These are phyloP conservation scores for Brasilioporus rufonigricans DNA, from an alignment of 768 basidiomycete genomes.

Conservation along the genomic window DNA sequence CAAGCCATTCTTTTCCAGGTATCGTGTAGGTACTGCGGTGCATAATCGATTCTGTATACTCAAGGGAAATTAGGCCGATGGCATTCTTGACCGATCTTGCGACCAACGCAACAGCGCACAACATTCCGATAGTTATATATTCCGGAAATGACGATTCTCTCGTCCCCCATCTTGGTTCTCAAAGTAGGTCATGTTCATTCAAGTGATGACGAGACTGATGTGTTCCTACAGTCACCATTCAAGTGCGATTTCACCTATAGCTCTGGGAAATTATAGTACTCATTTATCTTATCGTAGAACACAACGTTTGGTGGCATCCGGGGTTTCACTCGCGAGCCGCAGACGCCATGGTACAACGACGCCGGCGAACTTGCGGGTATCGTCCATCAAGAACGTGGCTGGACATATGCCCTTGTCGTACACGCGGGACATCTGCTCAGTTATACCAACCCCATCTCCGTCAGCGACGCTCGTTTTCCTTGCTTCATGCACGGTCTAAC, in stretches of 20 bases:
- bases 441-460: slow-evolving; percentile 38
- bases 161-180: slow-evolving; percentile 59
- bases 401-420: slow-evolving; percentile 40
- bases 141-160: slow-evolving; percentile 72
- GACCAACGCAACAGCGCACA: slow-evolving; percentile 53
- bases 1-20: slow-evolving; percentile 21
- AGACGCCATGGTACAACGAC: slow-evolving; percentile 67
- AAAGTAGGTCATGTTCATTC: slow-evolving; percentile 43
- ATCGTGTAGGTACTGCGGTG: slow-evolving; percentile 28
- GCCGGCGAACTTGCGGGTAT: slow-evolving; percentile 58
- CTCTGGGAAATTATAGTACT: neutral
- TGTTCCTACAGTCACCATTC: slow-evolving; percentile 48
- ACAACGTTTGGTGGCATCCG: slow-evolving; percentile 77
- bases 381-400: no score
- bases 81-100: slow-evolving; percentile 64
- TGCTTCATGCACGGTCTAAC: neutral
- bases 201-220: slow-evolving; percentile 1
- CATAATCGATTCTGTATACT: neutral
- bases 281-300: slow-evolving; percentile 42
- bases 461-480: slow-evolving; percentile 34
- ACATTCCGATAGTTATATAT: slow-evolving; percentile 54
- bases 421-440: slow-evolving; percentile 43
- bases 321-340: slow-evolving; percentile 67
- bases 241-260: slow-evolving; percentile 34
- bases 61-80: slow-evolving; percentile 47